Conservation (phyloP, 1,139 yeast species). For the Taphrina communis region DNA sequence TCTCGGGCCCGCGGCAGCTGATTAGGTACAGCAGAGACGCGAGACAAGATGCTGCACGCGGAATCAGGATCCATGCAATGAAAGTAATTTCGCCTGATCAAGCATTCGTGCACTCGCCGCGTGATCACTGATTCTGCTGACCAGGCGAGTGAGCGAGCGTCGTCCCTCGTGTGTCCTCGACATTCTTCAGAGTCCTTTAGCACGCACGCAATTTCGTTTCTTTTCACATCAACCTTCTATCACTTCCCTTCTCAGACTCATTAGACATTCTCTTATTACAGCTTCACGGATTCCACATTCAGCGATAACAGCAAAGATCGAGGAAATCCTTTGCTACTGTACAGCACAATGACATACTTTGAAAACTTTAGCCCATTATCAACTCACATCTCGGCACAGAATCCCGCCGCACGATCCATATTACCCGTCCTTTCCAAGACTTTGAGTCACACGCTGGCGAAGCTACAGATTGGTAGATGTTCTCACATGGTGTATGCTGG, state of each 20-base stretch:
- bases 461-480: background rate
- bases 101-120: no score
- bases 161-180: no score
- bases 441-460: background rate
- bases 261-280: background rate
- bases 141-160: no score
- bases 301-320: background rate
- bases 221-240: background rate
- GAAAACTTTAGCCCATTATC: constrained; percentile 2
- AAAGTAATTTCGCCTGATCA: no score
- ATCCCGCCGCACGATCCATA: background rate
- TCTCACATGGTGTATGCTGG: background rate
- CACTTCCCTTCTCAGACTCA: background rate
- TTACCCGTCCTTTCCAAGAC: constrained; percentile 1
- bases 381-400: background rate
- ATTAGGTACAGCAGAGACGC: no score
- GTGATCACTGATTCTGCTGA: no score
- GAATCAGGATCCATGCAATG: no score
- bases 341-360: constrained; percentile 11
- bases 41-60: no score
- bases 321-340: background rate
- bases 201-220: background rate
- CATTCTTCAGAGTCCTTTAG: no score
- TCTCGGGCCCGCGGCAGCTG: no score
- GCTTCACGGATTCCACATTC: background rate